A percentile compares a stretch with the other conserved stretches of the same genome.
phyloP scores from a whole-genome alignment of 495 filamentous ascomycete genomes.

The Trichoderma virens region DNA sequence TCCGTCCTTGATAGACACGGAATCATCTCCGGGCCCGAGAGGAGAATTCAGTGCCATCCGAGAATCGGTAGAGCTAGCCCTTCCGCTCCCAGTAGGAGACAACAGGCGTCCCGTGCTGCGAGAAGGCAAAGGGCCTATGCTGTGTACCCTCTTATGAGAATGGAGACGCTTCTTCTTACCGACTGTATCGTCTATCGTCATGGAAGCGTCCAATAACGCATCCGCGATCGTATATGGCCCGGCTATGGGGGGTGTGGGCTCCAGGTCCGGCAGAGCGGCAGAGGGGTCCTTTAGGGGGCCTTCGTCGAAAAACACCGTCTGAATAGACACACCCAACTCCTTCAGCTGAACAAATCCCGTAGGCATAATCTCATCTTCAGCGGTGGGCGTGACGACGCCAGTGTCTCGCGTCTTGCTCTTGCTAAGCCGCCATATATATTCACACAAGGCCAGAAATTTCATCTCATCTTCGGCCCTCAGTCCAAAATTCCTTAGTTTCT shows the following conservation, averaged over 20 bases:
- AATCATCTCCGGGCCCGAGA: slow-evolving; percentile 22
- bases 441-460: slow-evolving; percentile 77
- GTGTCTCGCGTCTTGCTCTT: slow-evolving; percentile 55
- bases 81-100: slow-evolving; percentile 29
- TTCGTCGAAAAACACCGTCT: slow-evolving; percentile 90
- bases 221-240: slow-evolving; percentile 75
- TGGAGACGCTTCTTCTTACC: slow-evolving; percentile 48
- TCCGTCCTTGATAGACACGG: slow-evolving; percentile 30
- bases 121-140: slow-evolving; percentile 21
- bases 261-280: slow-evolving; percentile 1
- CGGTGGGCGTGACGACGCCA: slow-evolving; percentile 10
- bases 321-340: slow-evolving; percentile 63
- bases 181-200: slow-evolving; percentile 67
- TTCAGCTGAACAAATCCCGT: slow-evolving; percentile 65
- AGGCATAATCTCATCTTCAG: slow-evolving; percentile 30
- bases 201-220: slow-evolving; percentile 86
- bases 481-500: slow-evolving; percentile 70
- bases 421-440: slow-evolving; percentile 86
- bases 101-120: slow-evolving; percentile 7
- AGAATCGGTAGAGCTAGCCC: slow-evolving; percentile 22
- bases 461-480: slow-evolving; percentile 80
- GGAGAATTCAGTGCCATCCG: slow-evolving; percentile 23
- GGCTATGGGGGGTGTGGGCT: slow-evolving; percentile 24
- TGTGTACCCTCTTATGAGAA: slow-evolving; percentile 41
- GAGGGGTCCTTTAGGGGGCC: slow-evolving; percentile 27